These are phyloP conservation scores for Rhododendron williamsianum DNA, from an alignment of 148 eudicot genomes.

Conservation along the genomic window DNA sequence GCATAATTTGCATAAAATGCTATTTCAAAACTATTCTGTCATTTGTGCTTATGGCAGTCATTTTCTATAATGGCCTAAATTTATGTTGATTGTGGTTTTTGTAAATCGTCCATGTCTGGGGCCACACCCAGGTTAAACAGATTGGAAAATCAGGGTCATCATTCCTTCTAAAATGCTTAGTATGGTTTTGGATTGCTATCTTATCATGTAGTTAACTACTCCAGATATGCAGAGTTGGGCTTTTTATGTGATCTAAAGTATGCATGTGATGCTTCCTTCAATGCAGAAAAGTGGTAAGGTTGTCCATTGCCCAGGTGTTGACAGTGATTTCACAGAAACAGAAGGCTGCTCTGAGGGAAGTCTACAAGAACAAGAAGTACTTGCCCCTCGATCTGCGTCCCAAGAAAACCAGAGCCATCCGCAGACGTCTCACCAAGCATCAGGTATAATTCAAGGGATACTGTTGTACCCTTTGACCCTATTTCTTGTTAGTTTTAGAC, in stretches of 20 bases:
- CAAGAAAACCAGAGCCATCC: conserved; percentile 82
- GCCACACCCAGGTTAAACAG: neutral
- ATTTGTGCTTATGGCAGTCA: neutral
- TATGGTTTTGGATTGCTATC: neutral
- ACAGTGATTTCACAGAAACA: conserved; percentile 78
- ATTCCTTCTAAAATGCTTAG: neutral
- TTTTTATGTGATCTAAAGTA: neutral
- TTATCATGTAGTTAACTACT: neutral
- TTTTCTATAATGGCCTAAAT: neutral
- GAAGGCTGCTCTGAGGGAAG: conserved; percentile 65
- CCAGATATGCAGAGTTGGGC: neutral
- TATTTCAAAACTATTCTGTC: neutral
- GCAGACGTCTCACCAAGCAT: conserved; percentile 69
- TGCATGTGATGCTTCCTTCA: neutral
- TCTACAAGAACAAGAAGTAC: conserved; percentile 67
- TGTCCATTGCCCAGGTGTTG: conserved; percentile 70
- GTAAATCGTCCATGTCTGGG: neutral
- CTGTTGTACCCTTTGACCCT: neutral
- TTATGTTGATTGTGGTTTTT: neutral
- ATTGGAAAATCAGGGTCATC: neutral
- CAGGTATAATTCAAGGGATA: conserved; percentile 34
- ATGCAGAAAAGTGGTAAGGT: conserved; percentile 65
- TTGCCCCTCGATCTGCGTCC: conserved; percentile 82
- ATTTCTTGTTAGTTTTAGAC: neutral
- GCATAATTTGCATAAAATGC: neutral